Evolutionary conservation across 2,329 filamentous ascomycete genomes (phyloP).

Genomic region (Hypoxylon sp.): DNA sequence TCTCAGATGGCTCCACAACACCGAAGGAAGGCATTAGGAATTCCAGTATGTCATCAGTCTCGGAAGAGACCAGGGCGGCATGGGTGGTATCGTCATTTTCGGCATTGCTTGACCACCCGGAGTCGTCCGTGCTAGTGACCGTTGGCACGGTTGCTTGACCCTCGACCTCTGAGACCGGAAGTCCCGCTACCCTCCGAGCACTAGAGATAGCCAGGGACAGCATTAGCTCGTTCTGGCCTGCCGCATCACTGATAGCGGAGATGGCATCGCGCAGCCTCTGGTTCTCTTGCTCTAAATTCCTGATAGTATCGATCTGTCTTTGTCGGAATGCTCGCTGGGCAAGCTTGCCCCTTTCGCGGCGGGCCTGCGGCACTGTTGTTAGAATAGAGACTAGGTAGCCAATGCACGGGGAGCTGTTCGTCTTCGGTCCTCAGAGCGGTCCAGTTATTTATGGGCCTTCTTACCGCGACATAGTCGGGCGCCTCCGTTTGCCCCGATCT

Average conservation of each 20-base stretch:
- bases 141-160: background rate
- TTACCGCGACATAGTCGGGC: constrained; percentile 31
- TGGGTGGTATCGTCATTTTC: constrained; percentile 13
- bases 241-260: constrained; percentile 25
- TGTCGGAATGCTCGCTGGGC: constrained; percentile 42
- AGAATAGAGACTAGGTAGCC: constrained; percentile 6
- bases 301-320: constrained; percentile 40
- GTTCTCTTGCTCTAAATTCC: constrained; percentile 34
- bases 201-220: constrained; percentile 25
- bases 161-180: constrained; percentile 3
- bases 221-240: constrained; percentile 1
- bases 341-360: constrained; percentile 39
- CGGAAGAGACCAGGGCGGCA: background rate
- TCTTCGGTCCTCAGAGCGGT: background rate
- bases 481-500: constrained; percentile 13
- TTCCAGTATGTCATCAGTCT: constrained; percentile 5
- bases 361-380: constrained; percentile 23
- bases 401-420: constrained; percentile 9
- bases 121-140: constrained; percentile 6
- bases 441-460: constrained; percentile 11
- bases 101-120: constrained; percentile 21
- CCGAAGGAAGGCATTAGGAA: constrained; percentile 14
- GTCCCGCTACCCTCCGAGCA: constrained; percentile 32
- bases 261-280: constrained; percentile 34
- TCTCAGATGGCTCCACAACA: background rate